phyloP scores from a whole-genome alignment of 371 early-diverging fungal species.

The Mortierella sp. region DNA sequence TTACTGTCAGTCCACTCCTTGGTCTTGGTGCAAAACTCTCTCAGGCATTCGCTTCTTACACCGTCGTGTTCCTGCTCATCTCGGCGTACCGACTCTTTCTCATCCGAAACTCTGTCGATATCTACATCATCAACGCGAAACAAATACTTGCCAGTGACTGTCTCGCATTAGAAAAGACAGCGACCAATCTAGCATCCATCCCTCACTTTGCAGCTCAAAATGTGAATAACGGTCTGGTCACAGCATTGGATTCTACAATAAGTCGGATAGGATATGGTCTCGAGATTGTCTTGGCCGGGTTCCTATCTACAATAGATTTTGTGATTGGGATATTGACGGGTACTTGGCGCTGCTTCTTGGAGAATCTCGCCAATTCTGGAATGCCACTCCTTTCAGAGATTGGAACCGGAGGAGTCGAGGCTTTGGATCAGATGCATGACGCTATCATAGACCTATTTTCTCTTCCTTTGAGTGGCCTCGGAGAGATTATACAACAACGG shows the following conservation, averaged over 20 bases:
- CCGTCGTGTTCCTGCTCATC: constrained; percentile 27
- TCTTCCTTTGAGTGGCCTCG: constrained; percentile 28
- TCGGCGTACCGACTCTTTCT: constrained; percentile 32
- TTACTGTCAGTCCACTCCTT: constrained; percentile 8
- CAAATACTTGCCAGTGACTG: constrained; percentile 20
- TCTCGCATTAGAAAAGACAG: constrained; percentile 17
- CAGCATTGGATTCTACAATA: constrained; percentile 15
- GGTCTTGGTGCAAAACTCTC: constrained; percentile 45
- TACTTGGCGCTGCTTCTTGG: constrained; percentile 50
- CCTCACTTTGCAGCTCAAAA: constrained; percentile 33
- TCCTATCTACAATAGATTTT: constrained; percentile 26
- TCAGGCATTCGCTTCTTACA: constrained; percentile 30
- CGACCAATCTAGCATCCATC: constrained; percentile 9
- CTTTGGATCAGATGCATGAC: constrained; percentile 31
- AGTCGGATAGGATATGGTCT: constrained; percentile 39
- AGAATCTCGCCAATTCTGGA: constrained; percentile 15
- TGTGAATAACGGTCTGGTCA: constrained; percentile 19
- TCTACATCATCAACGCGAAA: constrained; percentile 12
- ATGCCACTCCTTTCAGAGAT: constrained; percentile 38
- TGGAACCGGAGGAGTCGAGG: constrained; percentile 29
- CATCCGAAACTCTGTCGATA: constrained; percentile 6
- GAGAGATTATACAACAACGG: constrained; percentile 16
- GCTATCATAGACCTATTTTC: constrained; percentile 7
- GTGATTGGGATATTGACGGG: constrained; percentile 29
- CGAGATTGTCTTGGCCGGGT: constrained; percentile 12